Evolutionary conservation across 129 eudicot species (phyloP).

Genomic region (Flaveria brownii): DNA sequence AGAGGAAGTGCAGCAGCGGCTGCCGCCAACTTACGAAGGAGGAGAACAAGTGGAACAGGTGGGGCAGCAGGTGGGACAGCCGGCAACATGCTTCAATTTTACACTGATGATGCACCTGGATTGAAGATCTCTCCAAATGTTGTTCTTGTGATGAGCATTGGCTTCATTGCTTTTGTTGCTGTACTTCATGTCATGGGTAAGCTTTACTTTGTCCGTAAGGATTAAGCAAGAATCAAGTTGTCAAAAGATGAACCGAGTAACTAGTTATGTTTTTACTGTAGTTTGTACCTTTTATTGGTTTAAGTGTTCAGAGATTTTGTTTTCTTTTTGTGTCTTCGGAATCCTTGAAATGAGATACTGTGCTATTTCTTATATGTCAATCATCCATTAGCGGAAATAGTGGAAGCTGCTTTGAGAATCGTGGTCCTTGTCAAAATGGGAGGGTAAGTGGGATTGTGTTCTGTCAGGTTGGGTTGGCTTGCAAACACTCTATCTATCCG

Average conservation of each 20-base stretch:
- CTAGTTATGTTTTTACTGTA: constrained; percentile 30
- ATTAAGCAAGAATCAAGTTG: constrained; percentile 20
- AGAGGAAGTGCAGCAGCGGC: constrained; percentile 44
- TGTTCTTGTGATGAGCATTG: constrained; percentile 63
- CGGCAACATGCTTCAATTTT: constrained; percentile 58
- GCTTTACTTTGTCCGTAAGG: constrained; percentile 49
- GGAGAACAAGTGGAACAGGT: constrained; percentile 43
- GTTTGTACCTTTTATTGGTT: constrained; percentile 31
- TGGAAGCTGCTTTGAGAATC: too few species aligned
- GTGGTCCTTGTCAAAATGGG: too few species aligned
- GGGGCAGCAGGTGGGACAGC: constrained; percentile 46
- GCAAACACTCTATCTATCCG: too few species aligned
- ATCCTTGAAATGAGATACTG: not conserved
- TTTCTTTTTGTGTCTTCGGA: not conserved
- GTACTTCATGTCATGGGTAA: constrained; percentile 57
- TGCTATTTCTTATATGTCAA: not conserved
- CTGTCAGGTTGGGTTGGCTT: too few species aligned
- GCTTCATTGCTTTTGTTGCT: constrained; percentile 58
- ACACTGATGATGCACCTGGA: constrained; percentile 66
- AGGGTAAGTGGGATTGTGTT: too few species aligned
- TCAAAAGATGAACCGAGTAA: constrained; percentile 9
- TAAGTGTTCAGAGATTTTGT: constrained; percentile 11
- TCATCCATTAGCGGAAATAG: too few species aligned
- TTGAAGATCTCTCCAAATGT: constrained; percentile 56
- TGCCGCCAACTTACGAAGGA: constrained; percentile 42